Evolutionary conservation across 208 protist species (phyloP), one percentile per base, ranked within the genome.

Genomic region (Trypanosoma mega): DNA sequence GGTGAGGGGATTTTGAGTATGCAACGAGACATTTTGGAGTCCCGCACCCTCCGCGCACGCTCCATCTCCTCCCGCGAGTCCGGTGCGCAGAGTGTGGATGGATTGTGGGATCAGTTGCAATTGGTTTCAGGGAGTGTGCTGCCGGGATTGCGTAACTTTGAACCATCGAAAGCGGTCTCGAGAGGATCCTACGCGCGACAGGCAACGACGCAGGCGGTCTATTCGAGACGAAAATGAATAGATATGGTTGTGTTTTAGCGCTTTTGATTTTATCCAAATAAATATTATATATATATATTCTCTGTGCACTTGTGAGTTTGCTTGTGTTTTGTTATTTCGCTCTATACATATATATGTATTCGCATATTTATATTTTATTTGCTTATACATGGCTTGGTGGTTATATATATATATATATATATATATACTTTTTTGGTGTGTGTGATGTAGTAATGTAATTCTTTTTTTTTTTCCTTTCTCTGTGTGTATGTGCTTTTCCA

Each of bases 21-120:
- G 51, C 84, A 94, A 48, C 59, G 66, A 7, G 69, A 80, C 44
- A 67, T 89, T 2, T 52, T 88, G 8, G 83, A 91, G 29, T 64
- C 72, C 11, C 60, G 45, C 20, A 45, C 29, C 16, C 52, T 70
- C 26, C 64, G 64, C 9, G 54, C 64, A 12, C 76, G 77, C 6
- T 61, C 49, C 6, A 62, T 77, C 0, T 65, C 72, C 11, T 80
- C 80, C 16, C 48, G 24, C 11, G 54, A 80, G 34, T 57, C 58
- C 20, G 86, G 86, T 18, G 86, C 86, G 27, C 71, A 80, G 43
- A 80, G 65, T 51, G 84, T 91, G 12, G 84, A 94, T 44, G 79
- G 70, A 0, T 41, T 85, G 45, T 94, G 83, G 82, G 79, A 88
- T 34, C 84, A 91, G 51, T 61, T 94, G 33, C 79, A 86, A 55